Base-by-base conservation (phyloP, 2,329 filamentous ascomycete genomes). In the Juglanconis oblonga region DNA sequence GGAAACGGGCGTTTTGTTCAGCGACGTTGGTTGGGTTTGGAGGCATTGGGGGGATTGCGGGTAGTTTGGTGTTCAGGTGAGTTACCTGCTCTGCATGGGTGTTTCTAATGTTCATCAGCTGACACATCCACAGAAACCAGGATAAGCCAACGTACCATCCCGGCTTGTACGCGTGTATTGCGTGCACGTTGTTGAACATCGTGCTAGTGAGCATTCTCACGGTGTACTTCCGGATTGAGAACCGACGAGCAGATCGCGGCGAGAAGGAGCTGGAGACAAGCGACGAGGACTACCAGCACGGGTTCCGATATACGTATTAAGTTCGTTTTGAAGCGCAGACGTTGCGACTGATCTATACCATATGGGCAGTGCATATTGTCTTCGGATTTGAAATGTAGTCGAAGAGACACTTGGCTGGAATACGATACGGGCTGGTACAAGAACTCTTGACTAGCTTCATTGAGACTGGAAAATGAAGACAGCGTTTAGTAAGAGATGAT, bases 1-100 rank as follows among this genome's bases (percentile, higher is more conserved):
- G 91, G 90, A 96, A 94, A 77, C 85, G 92, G 52, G 91, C 91
- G 1, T 87, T 95, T 66, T 88, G 86, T 71, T 90, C 86, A 61
- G 89, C 91, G 2, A 88, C 87, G 0, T 81, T 94, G 2, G 88
- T 95, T 3, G 89, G 88, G 1, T 85, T 90, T 53, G 90, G 90
- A 7, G 90, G 89, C 2, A 78, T 96, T 32, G 91, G 91, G 42
- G 91, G 91, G 38, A 95, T 95, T 64, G 84, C 85, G 1, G 90
- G 90, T 32, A 85, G 84, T 65, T 77, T 91, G 59, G 87, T 94
- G 10, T 95, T 94, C 75, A 63, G 81, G 87, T 66, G 69, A 74
- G 57, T 45, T 24, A 48, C 17, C 4, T 36, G 40, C n/a, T 35
- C 32, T 6, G 10, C 6, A 40, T 3, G 9, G 11, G 29, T 3